A percentile compares a stretch with the other conserved stretches of the same genome.
Evolutionary conservation across 164 flowering plant genomes (phyloP).

Genomic region (Magnolia sinica): DNA sequence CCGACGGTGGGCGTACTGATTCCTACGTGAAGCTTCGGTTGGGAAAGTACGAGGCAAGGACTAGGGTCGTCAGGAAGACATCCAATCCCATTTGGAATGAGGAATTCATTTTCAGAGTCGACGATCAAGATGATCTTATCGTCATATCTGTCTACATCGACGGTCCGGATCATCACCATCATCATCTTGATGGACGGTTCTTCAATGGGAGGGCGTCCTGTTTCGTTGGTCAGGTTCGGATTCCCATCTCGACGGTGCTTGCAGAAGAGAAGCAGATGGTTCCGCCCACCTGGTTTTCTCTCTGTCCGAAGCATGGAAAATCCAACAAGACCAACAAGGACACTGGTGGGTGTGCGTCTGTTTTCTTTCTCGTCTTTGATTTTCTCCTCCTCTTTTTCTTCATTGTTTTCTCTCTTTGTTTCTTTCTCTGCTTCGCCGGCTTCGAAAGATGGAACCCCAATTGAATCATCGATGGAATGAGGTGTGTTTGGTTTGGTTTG

Average conservation of each 20-base stretch:
- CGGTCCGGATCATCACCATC: slow-evolving; percentile 13
- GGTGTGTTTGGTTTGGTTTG: background rate
- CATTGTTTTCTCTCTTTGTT: background rate
- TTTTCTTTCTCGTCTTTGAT: background rate
- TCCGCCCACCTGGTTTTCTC: slow-evolving; percentile 77
- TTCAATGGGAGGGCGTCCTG: slow-evolving; percentile 30
- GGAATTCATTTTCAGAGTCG: slow-evolving; percentile 68
- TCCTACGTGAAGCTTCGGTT: slow-evolving; percentile 49
- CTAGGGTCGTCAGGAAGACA: slow-evolving; percentile 37
- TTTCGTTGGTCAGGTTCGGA: slow-evolving; percentile 54
- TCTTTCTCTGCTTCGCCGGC: background rate
- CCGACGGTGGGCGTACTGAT: background rate
- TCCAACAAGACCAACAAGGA: slow-evolving; percentile 21
- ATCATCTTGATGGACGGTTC: slow-evolving; percentile 7
- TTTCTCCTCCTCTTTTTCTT: background rate
- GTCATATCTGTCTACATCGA: slow-evolving; percentile 39
- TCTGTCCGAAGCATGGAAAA: slow-evolving; percentile 36
- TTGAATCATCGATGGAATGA: background rate
- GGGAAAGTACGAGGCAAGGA: slow-evolving; percentile 55
- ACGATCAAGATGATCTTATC: slow-evolving; percentile 43
- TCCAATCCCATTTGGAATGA: slow-evolving; percentile 67
- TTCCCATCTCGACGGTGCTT: slow-evolving; percentile 47
- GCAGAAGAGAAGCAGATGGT: slow-evolving; percentile 45
- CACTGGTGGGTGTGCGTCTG: slow-evolving; percentile 46
- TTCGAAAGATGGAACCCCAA: background rate